Conservation (phyloP, 495 filamentous ascomycete genomes). For the Penicillium cataractarum region DNA sequence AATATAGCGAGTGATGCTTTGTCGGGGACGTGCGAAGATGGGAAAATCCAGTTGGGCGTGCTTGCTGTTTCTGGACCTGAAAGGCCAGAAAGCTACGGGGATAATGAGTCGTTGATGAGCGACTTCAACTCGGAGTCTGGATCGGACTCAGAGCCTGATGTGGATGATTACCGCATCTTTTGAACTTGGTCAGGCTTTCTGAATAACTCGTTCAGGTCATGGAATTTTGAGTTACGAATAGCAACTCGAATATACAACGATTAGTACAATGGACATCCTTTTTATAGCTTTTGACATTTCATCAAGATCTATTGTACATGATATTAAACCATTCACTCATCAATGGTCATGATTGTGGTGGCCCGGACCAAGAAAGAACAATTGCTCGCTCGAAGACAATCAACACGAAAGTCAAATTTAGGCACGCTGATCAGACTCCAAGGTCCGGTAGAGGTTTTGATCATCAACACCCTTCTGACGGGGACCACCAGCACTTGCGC, state of each 20-base stretch:
- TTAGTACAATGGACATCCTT: not conserved
- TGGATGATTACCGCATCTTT: slow-evolving; percentile 23
- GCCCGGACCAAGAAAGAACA: slow-evolving; percentile 14
- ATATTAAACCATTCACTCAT: slow-evolving; percentile 10
- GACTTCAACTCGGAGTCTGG: slow-evolving; percentile 13
- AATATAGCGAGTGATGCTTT: slow-evolving; percentile 3
- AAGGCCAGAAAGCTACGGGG: not conserved
- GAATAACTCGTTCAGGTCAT: not conserved
- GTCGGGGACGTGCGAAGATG: slow-evolving; percentile 4
- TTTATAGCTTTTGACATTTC: not conserved
- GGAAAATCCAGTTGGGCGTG: slow-evolving; percentile 14
- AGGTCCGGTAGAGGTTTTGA: slow-evolving; percentile 43
- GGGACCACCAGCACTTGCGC: slow-evolving; percentile 38
- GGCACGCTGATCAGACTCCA: slow-evolving; percentile 50
- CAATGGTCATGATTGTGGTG: slow-evolving; percentile 10
- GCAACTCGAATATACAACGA: not conserved
- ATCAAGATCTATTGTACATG: slow-evolving; percentile 27
- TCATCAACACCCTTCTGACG: slow-evolving; percentile 46
- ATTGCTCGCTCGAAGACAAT: slow-evolving; percentile 20
- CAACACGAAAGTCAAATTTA: slow-evolving; percentile 19
- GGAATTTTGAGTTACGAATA: not conserved
- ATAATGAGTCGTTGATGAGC: not conserved
- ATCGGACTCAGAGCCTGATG: slow-evolving; percentile 17
- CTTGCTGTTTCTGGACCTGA: not conserved
- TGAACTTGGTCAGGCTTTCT: not conserved